Evolutionary conservation across 2,329 filamentous ascomycete genomes (phyloP).

Genomic region (Dendrostoma leiphaemia): DNA sequence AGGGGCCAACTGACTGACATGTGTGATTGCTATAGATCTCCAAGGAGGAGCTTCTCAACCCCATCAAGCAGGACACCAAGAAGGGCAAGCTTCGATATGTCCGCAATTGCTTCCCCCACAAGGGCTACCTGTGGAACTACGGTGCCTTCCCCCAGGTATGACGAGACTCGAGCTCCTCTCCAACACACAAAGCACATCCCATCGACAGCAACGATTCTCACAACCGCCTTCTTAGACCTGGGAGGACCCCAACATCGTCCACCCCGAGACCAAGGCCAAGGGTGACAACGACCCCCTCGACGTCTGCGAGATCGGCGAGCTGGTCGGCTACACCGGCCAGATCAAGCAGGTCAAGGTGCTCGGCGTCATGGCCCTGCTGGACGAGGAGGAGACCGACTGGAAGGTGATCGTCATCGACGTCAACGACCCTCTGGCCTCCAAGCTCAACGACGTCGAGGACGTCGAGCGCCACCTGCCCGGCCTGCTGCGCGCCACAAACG

Average conservation of each 20-base stretch:
- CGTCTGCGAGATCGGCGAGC: slow-evolving; percentile 98
- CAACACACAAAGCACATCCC: too few species aligned
- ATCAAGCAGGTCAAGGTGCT: slow-evolving; percentile 99
- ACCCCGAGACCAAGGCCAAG: slow-evolving; percentile 99
- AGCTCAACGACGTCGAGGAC: slow-evolving; percentile 98
- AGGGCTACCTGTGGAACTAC: slow-evolving; percentile 99
- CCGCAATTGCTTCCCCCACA: slow-evolving; percentile 99
- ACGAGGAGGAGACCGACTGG: slow-evolving; percentile 99
- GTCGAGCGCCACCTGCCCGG: slow-evolving; percentile 97
- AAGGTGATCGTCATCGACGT: slow-evolving; percentile 99
- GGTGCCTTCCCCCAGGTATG: slow-evolving; percentile 96
- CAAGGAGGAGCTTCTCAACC: slow-evolving; percentile 97
- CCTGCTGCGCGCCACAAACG: slow-evolving; percentile 94
- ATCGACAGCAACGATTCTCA: slow-evolving; percentile 10
- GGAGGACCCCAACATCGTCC: slow-evolving; percentile 94
- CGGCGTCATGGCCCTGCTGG: slow-evolving; percentile 97
- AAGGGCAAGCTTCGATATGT: slow-evolving; percentile 99
- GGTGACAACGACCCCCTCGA: slow-evolving; percentile 99
- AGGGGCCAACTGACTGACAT: not conserved
- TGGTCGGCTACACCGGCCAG: slow-evolving; percentile 93
- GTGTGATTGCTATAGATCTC: slow-evolving; percentile 67
- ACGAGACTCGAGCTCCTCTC: too few species aligned
- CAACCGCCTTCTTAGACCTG: slow-evolving; percentile 84
- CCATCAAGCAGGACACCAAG: slow-evolving; percentile 99
- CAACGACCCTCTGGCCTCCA: slow-evolving; percentile 92